Base-by-base conservation (phyloP, 805 yeast species). In the Nakazawaea anatomiae region DNA sequence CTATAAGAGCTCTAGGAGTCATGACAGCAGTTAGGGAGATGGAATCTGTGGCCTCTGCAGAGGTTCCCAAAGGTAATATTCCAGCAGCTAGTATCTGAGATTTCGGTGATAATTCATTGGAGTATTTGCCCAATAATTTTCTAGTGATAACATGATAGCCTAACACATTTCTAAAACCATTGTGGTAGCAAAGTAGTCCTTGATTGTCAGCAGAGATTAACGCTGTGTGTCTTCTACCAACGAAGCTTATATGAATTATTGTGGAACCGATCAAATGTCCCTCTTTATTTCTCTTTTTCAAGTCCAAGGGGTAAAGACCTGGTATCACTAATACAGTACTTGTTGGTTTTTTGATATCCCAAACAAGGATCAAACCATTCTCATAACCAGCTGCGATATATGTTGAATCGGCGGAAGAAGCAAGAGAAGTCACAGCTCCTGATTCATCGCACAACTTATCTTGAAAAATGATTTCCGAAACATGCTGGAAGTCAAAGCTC, bases 401-500 rank as follows among this genome's bases (percentile, higher is more conserved):
- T 0, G 85, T 73, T 1, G 87, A 85, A 61, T 91, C 96, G 6
- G 78, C 68, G 0, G 94, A 84, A 11, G 85, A 66, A 0, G 80
- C 72, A 28, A 90, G 59, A 2, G 79, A 54, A 0, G 86, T 74
- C 0, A 89, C 80, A 0, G 73, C 57, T 0, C 85, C 82, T 36
- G 71, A 62, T 11, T 65, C 65, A 1, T 62, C 48, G 1, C 70
- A 66, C 18, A 55, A 55, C 4, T 62, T 57, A 0, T 57, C 53
- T n/a, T 56, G 58, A 12, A 85, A 60, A 1, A 74, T 72, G 42
- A 67, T 66, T 11, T 75, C 68, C 4, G 87, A 60, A 32, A 69
- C 71, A 62, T 91, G 96, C 42, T 76, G 76, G 54, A 82, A 84
- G 58, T 83, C 85, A 63, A 88, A 90, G 5, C 86, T 71, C 5